phyloP scores from a whole-genome alignment of 2,329 filamentous ascomycete species.

The Phyllosticta ampelicida region DNA sequence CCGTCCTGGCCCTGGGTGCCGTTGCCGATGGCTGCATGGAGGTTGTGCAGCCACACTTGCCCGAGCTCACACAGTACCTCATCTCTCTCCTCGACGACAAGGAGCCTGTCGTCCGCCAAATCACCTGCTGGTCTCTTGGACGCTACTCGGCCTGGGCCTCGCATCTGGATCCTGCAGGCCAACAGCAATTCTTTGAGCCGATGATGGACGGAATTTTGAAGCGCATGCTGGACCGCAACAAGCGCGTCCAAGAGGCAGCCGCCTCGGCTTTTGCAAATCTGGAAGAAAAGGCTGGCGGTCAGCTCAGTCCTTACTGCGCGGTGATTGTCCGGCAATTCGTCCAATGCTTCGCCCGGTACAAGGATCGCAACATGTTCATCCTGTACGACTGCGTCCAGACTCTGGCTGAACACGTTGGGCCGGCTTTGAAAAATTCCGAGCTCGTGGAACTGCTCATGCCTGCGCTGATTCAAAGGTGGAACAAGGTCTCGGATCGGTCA shows the following conservation, averaged over 20 bases:
- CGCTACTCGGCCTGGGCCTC: conserved; percentile 91
- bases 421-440: conserved; percentile 66
- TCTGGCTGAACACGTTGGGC: conserved; percentile 80
- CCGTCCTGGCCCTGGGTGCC: conserved; percentile 85
- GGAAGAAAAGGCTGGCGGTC: conserved; percentile 80
- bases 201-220: conserved; percentile 94
- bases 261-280: conserved; percentile 93
- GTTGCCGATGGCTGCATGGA: conserved; percentile 92
- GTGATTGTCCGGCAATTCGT: conserved; percentile 91
- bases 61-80: conserved; percentile 81
- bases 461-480: conserved; percentile 78
- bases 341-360: conserved; percentile 85
- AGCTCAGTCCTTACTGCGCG: conserved; percentile 72
- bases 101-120: conserved; percentile 87
- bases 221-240: conserved; percentile 94
- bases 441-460: conserved; percentile 87
- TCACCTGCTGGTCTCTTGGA: conserved; percentile 95
- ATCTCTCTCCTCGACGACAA: conserved; percentile 73
- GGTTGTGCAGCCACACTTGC: conserved; percentile 80
- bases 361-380: conserved; percentile 98
- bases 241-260: conserved; percentile 93
- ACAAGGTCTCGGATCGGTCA: conserved; percentile 76
- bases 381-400: conserved; percentile 98
- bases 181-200: conserved; percentile 74
- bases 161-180: conserved; percentile 56